phyloP scores from a whole-genome alignment of 2,329 filamentous ascomycete genomes.

The Fusarium sp. region DNA sequence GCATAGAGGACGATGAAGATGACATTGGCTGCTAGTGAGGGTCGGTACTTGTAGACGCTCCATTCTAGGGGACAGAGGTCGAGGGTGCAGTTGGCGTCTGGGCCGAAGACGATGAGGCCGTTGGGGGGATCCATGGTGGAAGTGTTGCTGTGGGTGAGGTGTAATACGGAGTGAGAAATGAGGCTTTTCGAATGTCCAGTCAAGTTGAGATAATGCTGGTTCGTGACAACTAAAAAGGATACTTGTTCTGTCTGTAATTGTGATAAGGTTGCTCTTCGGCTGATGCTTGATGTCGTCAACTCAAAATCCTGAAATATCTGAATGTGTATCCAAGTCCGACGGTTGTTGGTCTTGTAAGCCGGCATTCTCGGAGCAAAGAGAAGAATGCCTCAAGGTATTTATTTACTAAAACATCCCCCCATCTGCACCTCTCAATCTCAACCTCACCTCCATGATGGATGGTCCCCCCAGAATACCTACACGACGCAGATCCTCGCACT shows the following conservation, averaged over 20 bases:
- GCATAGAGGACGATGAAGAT: slow-evolving; percentile 55
- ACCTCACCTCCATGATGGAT: background rate
- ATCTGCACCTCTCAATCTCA: background rate
- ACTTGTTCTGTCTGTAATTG: background rate
- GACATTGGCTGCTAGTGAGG: slow-evolving; percentile 53
- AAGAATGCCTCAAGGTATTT: background rate
- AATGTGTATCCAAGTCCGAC: background rate
- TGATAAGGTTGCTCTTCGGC: background rate
- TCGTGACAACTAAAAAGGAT: background rate
- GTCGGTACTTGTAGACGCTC: slow-evolving; percentile 58
- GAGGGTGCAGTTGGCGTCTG: slow-evolving; percentile 59
- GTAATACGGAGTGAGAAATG: background rate
- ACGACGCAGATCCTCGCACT: slow-evolving; percentile 16
- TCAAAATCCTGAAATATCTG: background rate
- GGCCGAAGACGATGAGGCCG: slow-evolving; percentile 51
- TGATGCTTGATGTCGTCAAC: background rate
- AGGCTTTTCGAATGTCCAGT: background rate
- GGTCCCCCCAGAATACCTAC: background rate
- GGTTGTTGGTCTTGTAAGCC: background rate
- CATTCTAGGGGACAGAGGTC: slow-evolving; percentile 55
- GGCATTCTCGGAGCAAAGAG: background rate
- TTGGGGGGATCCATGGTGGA: background rate
- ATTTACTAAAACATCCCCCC: background rate
- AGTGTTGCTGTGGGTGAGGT: slow-evolving; percentile 19
- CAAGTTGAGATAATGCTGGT: background rate